Base-by-base conservation (phyloP, 2,329 filamentous ascomycete genomes). In the Hypoxylon sp. region DNA sequence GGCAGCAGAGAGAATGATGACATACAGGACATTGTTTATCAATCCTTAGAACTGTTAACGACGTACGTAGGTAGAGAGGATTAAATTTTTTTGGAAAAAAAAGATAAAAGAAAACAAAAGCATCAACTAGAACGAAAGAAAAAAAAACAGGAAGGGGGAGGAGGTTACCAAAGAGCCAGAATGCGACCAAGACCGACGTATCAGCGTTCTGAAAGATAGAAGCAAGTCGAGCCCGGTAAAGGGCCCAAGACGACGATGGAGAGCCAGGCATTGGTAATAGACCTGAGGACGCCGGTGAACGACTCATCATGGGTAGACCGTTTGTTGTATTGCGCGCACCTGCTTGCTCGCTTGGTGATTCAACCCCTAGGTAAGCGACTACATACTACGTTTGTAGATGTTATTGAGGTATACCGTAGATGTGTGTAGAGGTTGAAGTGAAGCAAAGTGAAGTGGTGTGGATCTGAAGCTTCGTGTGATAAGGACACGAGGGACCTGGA, bases 11-110 rank as follows among this genome's bases (percentile, higher is more conserved):
- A 99, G 91, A 78, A 98, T 96, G 79, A 98, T 93, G 62, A 98
- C 95, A 81, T 98, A 98, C 82, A 98, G 92, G 73, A 98, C 93
- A 83, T 98, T 98, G 82, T 99, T 98, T 79, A 98, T 96, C 17
- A 96, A 83, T 57, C 93, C 93, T 95, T 55, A 19, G 37, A 50
- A 51, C 24, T 50, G 65, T 66, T 19, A 70, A 55, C 42, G 8
- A 48, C 14, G n/a, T 22, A 10, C 60, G 66, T 33, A 65, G 67
- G 33, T 31, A 22, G n/a, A 14, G 11, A 44, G 17, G 19, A 22
- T 17, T n/a, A 26, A 31, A 58, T 29, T n/a, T n/a, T n/a, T n/a
- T n/a, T n/a, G n/a, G n/a, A n/a, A n/a, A n/a, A n/a, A n/a, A n/a
- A n/a, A n/a, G n/a, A n/a, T n/a, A n/a, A n/a, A 17, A n/a, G 33